phyloP scores from a whole-genome alignment of 2,329 filamentous ascomycete genomes.

The Claviceps spartinae region DNA sequence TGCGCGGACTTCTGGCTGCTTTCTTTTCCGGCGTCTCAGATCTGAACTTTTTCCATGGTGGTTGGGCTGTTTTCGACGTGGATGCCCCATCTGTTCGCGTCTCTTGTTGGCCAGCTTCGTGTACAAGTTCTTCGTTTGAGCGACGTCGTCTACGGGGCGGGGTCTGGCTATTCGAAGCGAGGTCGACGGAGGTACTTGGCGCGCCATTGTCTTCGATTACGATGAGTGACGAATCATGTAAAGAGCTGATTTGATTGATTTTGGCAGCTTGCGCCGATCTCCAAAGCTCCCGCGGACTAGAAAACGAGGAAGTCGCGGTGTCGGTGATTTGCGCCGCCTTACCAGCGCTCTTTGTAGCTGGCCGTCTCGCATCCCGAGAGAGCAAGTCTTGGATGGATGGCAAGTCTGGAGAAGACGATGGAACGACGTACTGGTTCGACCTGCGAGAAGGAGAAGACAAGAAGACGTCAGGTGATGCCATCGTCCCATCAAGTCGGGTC shows the following conservation, averaged over 20 bases:
- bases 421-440: conserved; percentile 17
- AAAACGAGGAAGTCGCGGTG: conserved; percentile 24
- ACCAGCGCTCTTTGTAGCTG: conserved; percentile 23
- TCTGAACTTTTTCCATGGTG: conserved; percentile 26
- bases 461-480: conserved; percentile 22
- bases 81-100: not conserved
- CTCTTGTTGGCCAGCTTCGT: not conserved
- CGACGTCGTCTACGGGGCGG: not conserved
- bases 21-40: conserved; percentile 5
- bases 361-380: conserved; percentile 19
- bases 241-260: conserved; percentile 1
- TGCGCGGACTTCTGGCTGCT: not conserved
- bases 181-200: conserved; percentile 1
- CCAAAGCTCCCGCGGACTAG: conserved; percentile 27
- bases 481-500: conserved; percentile 14
- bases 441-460: conserved; percentile 18
- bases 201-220: conserved; percentile 2
- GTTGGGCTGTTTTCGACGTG: conserved; percentile 10
- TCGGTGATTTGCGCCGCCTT: conserved; percentile 23
- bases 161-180: not conserved
- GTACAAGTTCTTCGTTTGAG: not conserved
- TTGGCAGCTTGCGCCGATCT: conserved; percentile 16
- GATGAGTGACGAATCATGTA: not conserved
- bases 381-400: conserved; percentile 38
- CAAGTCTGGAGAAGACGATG: conserved; percentile 41